phyloP scores from a whole-genome alignment of 1,139 yeast genomes.

The Protomyces inundatus region DNA sequence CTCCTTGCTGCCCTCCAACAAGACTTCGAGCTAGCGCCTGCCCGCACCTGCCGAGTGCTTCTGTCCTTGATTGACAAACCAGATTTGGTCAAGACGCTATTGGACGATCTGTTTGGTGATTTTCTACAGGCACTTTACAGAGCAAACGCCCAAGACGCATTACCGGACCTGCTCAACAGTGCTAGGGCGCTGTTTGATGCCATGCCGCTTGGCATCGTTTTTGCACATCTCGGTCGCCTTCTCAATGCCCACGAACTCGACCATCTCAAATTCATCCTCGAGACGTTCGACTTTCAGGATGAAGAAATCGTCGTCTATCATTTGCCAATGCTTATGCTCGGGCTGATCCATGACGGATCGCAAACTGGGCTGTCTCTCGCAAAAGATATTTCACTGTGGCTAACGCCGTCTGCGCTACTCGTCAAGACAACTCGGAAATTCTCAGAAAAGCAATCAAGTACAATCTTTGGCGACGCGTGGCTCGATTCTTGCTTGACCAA shows the following conservation, averaged over 20 bases:
- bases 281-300: background rate
- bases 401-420: background rate
- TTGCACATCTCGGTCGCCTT: background rate
- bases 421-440: no score
- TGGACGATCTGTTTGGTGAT: background rate
- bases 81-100: background rate
- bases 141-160: background rate
- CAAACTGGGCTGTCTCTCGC: background rate
- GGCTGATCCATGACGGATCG: background rate
- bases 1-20: background rate
- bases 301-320: background rate
- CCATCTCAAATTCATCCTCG: background rate
- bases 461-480: background rate
- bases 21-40: background rate
- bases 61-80: conserved; percentile 10
- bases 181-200: conserved; percentile 7
- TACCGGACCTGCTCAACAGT: background rate
- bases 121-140: background rate
- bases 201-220: background rate
- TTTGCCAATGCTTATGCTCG: conserved; percentile 1
- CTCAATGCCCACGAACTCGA: background rate
- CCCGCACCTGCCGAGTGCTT: background rate
- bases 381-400: background rate
- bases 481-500: background rate
- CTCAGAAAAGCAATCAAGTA: no score